Conservation (phyloP, 441 rosid species). For the Theobroma grandiflorum region DNA sequence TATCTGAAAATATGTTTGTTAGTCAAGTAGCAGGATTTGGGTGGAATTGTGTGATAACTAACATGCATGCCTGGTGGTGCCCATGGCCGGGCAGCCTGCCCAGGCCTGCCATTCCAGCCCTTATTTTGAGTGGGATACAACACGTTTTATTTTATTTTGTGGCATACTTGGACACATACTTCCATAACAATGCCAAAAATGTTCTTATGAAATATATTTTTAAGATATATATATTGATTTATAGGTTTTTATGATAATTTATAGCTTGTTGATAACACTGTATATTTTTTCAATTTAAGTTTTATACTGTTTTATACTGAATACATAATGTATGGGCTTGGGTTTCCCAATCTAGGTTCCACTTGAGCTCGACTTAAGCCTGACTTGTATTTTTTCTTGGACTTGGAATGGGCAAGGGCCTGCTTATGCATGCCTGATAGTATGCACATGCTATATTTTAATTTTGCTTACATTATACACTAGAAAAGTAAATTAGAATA, state of each 20-base stretch:
- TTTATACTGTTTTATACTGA: background rate
- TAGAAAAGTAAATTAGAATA: background rate
- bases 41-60: background rate
- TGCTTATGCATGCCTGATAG: background rate
- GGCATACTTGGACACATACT: background rate
- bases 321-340: background rate
- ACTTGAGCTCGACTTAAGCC: background rate
- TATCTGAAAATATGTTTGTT: slow-evolving; percentile 18
- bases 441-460: background rate
- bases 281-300: background rate
- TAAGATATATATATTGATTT: background rate
- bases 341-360: background rate
- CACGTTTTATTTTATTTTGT: background rate
- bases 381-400: background rate
- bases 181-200: background rate
- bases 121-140: background rate
- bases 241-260: background rate
- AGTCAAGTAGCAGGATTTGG: background rate
- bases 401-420: background rate
- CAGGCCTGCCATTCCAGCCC: slow-evolving; percentile 6
- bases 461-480: background rate
- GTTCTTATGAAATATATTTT: background rate
- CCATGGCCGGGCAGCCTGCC: background rate
- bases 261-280: background rate
- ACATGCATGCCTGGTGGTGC: slow-evolving; percentile 4